These are phyloP conservation scores for Eucalyptus curtisii DNA, from an alignment of 345 rosid genomes.

Conservation along the genomic window DNA sequence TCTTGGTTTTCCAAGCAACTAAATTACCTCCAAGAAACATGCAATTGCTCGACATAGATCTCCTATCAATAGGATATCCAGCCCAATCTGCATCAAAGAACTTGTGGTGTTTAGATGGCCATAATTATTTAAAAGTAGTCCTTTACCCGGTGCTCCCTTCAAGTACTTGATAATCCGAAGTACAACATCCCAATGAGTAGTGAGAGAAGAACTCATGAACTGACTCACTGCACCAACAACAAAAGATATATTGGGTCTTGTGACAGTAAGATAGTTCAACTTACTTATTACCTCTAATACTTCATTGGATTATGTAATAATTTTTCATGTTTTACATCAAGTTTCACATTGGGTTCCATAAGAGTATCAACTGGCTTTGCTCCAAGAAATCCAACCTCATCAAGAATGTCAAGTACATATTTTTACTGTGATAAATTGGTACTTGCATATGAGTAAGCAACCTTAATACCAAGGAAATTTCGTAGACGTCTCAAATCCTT, in stretches of 20 bases:
- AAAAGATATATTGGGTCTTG: background rate
- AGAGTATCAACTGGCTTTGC: no score
- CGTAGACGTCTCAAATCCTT: no score
- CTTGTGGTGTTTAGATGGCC: background rate
- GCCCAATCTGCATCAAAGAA: background rate
- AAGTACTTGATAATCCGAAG: background rate
- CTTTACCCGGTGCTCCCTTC: background rate
- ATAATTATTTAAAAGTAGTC: background rate
- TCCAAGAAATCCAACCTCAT: no score
- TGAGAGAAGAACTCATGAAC: background rate
- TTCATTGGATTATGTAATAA: no score
- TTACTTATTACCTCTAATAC: no score
- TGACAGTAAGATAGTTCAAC: background rate
- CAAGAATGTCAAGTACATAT: no score
- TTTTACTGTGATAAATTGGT: no score
- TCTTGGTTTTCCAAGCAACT: background rate
- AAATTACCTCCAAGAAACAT: background rate
- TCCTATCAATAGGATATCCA: background rate
- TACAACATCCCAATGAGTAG: background rate
- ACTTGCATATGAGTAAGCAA: no score
- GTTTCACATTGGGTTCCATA: no score
- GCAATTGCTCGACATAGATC: background rate
- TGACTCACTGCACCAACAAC: background rate
- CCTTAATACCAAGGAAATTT: no score
- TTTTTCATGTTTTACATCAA: no score